Evolutionary conservation across 2,329 filamentous ascomycete genomes (phyloP), one percentile per base, ranked within the genome.

Genomic region (Aureobasidium sp.): DNA sequence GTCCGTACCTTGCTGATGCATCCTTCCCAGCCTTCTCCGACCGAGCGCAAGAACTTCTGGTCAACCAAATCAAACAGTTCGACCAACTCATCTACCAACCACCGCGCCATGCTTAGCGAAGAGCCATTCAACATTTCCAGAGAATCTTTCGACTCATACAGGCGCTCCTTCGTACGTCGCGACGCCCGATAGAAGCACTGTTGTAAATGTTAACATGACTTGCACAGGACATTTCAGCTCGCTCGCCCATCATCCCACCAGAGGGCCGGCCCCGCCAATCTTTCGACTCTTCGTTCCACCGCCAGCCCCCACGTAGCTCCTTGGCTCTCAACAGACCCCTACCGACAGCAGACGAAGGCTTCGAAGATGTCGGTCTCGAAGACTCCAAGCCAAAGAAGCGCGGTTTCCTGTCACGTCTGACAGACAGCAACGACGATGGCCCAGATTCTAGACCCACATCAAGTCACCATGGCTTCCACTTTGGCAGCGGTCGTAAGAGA

Each of bases 111-210:
- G 68, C 79, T 90, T 63, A 85, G 86, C 69, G 91, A 96, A 65
- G 93, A 97, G 72, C 91, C 89, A 15, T 97, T 97, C 73, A 91
- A 89, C 66, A 97, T 97, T 73, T 96, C 92, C 40, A 85, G 93
- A 70, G 94, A 97, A 77, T 97, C 92, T 1, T 97, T 97, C 71
- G 94, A 97, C 73, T 96, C 92, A 3, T 97, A 97, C 76, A 83
- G 94, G 66, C 86, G 94, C 70, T 97, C 92, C 66, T 97, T 97
- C 78, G 93, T 96, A 82, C 68, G 88, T 80, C 15, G n/a, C 14
- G 17, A 29, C 22, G 5, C 7, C 19, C 15, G 12, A 59, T 27
- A 22, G 1, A 39, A 12, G 2, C 33, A 27, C 62, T 47, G 40
- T 9, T 14, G 29, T 24, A 37, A 12, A 37, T 44, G 22, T 54